Conservation (phyloP, 352 stramenopile genomes). For the Halophytophthora polymorphica region DNA sequence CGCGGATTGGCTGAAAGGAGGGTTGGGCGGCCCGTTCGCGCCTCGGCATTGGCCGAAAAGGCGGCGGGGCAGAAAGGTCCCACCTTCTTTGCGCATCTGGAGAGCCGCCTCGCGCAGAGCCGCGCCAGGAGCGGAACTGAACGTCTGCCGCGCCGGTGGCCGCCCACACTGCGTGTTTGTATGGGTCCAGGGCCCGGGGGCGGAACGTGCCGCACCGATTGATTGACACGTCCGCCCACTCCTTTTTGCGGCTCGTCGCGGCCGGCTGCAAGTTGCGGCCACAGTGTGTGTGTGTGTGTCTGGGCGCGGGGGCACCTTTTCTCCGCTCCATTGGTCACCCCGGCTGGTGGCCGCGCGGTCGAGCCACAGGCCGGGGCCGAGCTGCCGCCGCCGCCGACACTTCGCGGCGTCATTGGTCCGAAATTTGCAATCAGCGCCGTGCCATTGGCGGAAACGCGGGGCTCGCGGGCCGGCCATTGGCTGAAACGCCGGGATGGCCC, state of each 20-base stretch:
- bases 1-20: conserved; percentile 1
- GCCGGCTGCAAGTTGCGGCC: too few species aligned
- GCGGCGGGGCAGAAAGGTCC: conserved; percentile 4
- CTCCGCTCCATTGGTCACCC: too few species aligned
- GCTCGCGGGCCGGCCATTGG: conserved; percentile 1
- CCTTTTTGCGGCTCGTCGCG: too few species aligned
- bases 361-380: too few species aligned
- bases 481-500: conserved; percentile 2
- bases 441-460: conserved; percentile 10
- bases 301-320: too few species aligned
- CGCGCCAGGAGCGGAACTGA: conserved; percentile 5
- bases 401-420: conserved; percentile 18
- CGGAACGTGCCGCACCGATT: background rate
- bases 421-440: background rate
- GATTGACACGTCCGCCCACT: too few species aligned
- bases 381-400: too few species aligned
- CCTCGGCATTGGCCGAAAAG: conserved; percentile 5
- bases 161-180: background rate
- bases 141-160: too few species aligned
- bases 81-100: background rate
- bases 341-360: too few species aligned
- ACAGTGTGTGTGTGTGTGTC: too few species aligned
- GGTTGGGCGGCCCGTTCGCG: background rate
- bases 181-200: background rate
- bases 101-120: background rate